Conservation (phyloP, 1,284 basidiomycete genomes). For the Ceraceosorus bombacis region DNA sequence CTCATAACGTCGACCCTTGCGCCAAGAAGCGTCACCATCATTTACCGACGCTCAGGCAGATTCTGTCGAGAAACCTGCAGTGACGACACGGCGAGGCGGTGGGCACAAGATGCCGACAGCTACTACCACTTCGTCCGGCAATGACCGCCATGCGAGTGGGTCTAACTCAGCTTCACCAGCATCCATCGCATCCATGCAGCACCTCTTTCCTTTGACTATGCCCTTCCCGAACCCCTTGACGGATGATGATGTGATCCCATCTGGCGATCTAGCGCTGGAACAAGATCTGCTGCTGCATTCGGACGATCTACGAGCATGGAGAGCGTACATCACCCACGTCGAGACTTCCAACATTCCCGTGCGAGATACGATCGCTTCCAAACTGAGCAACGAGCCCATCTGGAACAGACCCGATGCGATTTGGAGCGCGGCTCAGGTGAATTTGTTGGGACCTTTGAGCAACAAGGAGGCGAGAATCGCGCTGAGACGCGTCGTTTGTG, state of each 20-base stretch:
- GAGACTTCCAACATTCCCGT: slow-evolving; percentile 57
- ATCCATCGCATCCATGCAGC: slow-evolving; percentile 12
- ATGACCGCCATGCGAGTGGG: too few relatives aligned
- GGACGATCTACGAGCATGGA: slow-evolving; percentile 83
- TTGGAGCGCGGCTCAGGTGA: slow-evolving; percentile 49
- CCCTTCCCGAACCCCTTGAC: slow-evolving; percentile 75
- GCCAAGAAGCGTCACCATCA: too few relatives aligned
- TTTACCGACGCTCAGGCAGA: too few relatives aligned
- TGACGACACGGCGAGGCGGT: too few relatives aligned
- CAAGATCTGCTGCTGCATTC: slow-evolving; percentile 93
- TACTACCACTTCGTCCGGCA: too few relatives aligned
- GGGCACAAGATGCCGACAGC: too few relatives aligned
- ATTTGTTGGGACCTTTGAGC: slow-evolving; percentile 57
- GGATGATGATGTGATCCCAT: slow-evolving; percentile 66
- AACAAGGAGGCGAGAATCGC: slow-evolving; percentile 65
- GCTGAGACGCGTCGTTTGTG: slow-evolving; percentile 73
- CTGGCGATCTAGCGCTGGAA: slow-evolving; percentile 75
- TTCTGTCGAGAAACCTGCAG: too few relatives aligned
- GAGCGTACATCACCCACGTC: slow-evolving; percentile 71
- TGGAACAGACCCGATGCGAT: slow-evolving; percentile 44
- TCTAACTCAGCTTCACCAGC: not conserved
- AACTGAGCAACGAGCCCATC: slow-evolving; percentile 23
- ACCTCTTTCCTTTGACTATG: slow-evolving; percentile 67
- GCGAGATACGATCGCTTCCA: slow-evolving; percentile 54
- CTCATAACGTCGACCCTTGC: too few relatives aligned